Evolutionary conservation across 2,329 filamentous ascomycete species (phyloP).

Genomic region (Trichoderma oligosporum): DNA sequence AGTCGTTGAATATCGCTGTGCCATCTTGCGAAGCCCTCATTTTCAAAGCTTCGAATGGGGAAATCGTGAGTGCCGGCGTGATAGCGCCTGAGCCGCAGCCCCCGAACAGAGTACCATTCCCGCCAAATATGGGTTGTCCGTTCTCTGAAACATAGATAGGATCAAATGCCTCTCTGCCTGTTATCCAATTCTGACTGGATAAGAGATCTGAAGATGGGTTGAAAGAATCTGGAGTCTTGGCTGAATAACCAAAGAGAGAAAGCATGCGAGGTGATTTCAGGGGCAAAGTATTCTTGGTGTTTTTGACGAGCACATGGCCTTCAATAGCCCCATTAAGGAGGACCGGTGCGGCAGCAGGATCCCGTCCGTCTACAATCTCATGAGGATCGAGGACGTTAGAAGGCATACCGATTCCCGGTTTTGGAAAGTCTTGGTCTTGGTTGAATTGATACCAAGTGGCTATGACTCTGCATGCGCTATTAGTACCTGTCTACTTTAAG

Average conservation of each 20-base stretch:
- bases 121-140: slow-evolving; percentile 32
- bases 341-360: slow-evolving; percentile 38
- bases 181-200: slow-evolving; percentile 34
- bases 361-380: slow-evolving; percentile 50
- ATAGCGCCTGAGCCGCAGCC: slow-evolving; percentile 49
- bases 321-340: slow-evolving; percentile 57
- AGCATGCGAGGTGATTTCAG: slow-evolving; percentile 48
- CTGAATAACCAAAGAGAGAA: slow-evolving; percentile 61
- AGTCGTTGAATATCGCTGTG: slow-evolving; percentile 59
- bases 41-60: slow-evolving; percentile 54
- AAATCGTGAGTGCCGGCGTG: slow-evolving; percentile 44
- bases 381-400: slow-evolving; percentile 48
- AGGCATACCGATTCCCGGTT: slow-evolving; percentile 51
- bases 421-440: slow-evolving; percentile 47
- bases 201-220: slow-evolving; percentile 35
- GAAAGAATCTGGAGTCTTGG: slow-evolving; percentile 43
- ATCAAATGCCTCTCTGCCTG: slow-evolving; percentile 34
- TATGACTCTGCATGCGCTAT: slow-evolving; percentile 36
- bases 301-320: slow-evolving; percentile 63
- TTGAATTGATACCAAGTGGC: slow-evolving; percentile 55
- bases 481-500: neutral
- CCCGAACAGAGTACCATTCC: slow-evolving; percentile 41
- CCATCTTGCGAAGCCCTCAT: slow-evolving; percentile 51
- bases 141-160: neutral
- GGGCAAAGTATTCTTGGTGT: slow-evolving; percentile 52